A percentile compares a stretch with the other conserved stretches of the same genome.
phyloP scores from a whole-genome alignment of 2,329 filamentous ascomycete genomes.

The Trichophyton rubrum region DNA sequence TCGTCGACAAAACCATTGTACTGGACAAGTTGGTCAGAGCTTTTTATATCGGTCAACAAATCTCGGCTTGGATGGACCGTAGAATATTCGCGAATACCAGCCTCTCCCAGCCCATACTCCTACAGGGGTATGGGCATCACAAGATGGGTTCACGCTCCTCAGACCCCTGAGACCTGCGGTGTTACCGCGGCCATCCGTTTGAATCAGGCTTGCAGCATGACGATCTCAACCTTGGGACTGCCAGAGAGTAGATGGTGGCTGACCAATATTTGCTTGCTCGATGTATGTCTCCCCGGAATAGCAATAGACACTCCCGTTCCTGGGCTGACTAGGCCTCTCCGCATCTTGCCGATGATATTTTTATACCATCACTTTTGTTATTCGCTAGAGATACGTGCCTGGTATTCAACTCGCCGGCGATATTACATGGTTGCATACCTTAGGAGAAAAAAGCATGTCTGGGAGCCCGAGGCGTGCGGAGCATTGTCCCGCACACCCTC shows the following conservation, averaged over 20 bases:
- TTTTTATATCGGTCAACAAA: neutral
- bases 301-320: neutral
- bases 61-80: neutral
- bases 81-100: neutral
- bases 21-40: neutral
- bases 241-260: neutral
- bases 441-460: neutral
- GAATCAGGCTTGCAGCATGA: neutral
- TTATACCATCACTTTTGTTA: neutral
- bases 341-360: neutral
- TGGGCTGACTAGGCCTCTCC: neutral
- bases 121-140: conserved; percentile 1
- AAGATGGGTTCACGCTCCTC: conserved; percentile 2
- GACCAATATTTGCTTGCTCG: neutral
- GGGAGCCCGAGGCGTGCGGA: neutral
- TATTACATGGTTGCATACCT: conserved; percentile 1
- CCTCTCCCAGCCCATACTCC: neutral
- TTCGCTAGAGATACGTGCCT: neutral
- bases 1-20: neutral
- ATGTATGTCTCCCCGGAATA: neutral
- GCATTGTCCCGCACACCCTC: neutral
- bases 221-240: neutral
- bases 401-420: neutral
- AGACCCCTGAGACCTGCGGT: neutral
- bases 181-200: conserved; percentile 3